phyloP scores from a whole-genome alignment of 2,329 filamentous ascomycete species.

The Xylariaceae sp. region DNA sequence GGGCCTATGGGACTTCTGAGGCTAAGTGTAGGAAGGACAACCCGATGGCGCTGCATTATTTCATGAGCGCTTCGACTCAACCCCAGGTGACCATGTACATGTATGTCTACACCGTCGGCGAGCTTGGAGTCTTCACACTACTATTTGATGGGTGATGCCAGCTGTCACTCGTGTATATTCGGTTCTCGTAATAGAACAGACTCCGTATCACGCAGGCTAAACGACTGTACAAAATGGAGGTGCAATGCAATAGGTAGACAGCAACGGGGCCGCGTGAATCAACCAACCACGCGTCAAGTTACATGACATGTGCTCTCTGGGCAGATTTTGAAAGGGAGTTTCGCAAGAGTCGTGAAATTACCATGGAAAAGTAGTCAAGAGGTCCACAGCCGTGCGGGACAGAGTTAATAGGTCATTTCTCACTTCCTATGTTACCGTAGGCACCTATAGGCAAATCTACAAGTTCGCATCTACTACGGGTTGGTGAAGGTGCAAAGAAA shows the following conservation, averaged over 20 bases:
- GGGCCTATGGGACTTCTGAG: slow-evolving; percentile 20
- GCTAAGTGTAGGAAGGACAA: slow-evolving; percentile 24
- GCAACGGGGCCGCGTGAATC: neutral
- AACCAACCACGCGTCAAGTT: neutral
- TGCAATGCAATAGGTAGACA: neutral
- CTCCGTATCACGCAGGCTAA: neutral
- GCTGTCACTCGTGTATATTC: slow-evolving; percentile 6
- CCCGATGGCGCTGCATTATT: slow-evolving; percentile 21
- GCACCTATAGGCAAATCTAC: no score
- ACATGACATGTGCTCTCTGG: neutral
- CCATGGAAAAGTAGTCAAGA: no score
- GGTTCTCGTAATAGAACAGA: slow-evolving; percentile 7
- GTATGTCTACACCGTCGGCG: slow-evolving; percentile 19
- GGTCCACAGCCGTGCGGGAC: no score
- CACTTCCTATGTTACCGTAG: no score
- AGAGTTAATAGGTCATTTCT: no score
- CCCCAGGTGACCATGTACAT: slow-evolving; percentile 29
- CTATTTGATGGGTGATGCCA: slow-evolving; percentile 1
- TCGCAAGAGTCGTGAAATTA: no score
- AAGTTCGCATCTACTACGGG: no score
- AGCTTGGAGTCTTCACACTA: slow-evolving; percentile 1
- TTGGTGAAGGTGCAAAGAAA: no score
- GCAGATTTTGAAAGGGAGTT: no score
- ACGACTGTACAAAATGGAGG: slow-evolving; percentile 1
- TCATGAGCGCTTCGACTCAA: slow-evolving; percentile 24